A percentile compares a stretch with the other conserved stretches of the same genome.
phyloP scores from a whole-genome alignment of 2,329 filamentous ascomycete genomes.

The Fusarium domesticum region DNA sequence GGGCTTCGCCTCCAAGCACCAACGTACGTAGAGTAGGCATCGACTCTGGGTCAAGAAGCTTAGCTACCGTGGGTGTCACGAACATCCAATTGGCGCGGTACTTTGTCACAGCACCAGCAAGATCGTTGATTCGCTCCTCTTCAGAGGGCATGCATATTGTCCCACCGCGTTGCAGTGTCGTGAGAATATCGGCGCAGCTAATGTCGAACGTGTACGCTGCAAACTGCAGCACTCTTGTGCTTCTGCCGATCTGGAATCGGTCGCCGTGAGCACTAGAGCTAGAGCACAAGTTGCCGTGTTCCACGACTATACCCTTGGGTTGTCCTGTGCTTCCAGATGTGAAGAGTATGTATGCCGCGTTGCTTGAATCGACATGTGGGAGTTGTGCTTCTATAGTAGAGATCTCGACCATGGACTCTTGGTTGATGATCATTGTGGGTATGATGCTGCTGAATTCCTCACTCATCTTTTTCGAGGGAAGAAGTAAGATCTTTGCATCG shows the following conservation, averaged over 20 bases:
- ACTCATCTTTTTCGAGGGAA: too few species aligned
- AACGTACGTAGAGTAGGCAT: constrained; percentile 1
- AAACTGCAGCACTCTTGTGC: not conserved
- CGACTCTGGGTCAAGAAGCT: constrained; percentile 1
- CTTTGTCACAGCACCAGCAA: not conserved
- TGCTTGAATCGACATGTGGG: not conserved
- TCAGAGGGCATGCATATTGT: constrained; percentile 2
- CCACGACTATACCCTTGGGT: constrained; percentile 19
- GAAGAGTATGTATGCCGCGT: constrained; percentile 11
- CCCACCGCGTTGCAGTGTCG: not conserved
- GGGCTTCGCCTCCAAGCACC: constrained; percentile 1
- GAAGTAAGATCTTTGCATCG: too few species aligned
- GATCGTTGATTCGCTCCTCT: constrained; percentile 1
- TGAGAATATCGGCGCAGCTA: not conserved
- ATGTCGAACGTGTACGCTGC: constrained; percentile 8
- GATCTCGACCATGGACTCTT: too few species aligned
- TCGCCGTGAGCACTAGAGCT: too few species aligned
- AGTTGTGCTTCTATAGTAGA: too few species aligned
- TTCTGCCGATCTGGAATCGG: too few species aligned
- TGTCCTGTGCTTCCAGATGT: constrained; percentile 17
- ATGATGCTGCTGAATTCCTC: too few species aligned
- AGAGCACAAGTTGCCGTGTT: constrained; percentile 4
- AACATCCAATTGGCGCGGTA: constrained; percentile 1
- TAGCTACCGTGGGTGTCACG: constrained; percentile 7
- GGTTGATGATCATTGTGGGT: too few species aligned